Conservation (phyloP, 2,329 filamentous ascomycete genomes). For the Colletotrichum endophyticum region DNA sequence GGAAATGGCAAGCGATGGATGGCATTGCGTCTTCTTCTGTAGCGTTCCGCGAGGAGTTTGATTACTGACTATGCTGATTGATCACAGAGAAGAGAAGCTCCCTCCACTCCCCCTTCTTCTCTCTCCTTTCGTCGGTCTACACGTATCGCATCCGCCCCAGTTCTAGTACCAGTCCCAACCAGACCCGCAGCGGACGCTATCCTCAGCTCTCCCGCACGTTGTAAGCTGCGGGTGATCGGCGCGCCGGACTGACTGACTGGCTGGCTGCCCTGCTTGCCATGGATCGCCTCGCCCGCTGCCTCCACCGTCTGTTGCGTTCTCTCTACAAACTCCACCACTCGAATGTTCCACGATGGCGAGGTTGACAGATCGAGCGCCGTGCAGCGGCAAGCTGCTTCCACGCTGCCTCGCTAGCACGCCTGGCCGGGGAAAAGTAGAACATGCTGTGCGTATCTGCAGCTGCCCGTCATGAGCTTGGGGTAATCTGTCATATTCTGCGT, state of each 20-base stretch:
- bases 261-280: neutral
- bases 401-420: neutral
- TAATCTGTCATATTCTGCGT: neutral
- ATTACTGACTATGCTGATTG: neutral
- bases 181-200: neutral
- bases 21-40: neutral
- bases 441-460: neutral
- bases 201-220: neutral
- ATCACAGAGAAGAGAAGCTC: neutral
- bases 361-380: constrained; percentile 1
- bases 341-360: neutral
- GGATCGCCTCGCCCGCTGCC: neutral
- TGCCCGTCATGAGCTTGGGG: neutral
- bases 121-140: neutral
- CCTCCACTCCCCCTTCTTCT: neutral
- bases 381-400: constrained; percentile 14
- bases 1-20: neutral
- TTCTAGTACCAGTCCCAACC: neutral
- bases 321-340: neutral
- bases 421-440: neutral
- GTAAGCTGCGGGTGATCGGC: neutral
- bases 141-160: neutral
- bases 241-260: neutral
- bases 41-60: neutral
- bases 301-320: neutral